Conservation (phyloP, 371 early-diverging fungal genomes). For the Haplosporangium sp. region DNA sequence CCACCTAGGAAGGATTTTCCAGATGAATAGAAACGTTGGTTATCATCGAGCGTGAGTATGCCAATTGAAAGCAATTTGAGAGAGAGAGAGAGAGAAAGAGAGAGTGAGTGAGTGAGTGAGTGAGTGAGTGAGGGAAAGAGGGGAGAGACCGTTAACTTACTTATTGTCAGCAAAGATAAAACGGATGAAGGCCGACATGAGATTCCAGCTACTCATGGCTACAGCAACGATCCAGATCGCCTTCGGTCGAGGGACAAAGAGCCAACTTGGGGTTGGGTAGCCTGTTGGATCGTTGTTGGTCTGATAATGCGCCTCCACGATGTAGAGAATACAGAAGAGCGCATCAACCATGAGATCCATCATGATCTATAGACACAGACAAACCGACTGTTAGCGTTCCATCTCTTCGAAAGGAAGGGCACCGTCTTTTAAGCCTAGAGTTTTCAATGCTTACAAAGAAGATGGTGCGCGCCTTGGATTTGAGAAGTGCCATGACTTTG, state of each 20-base stretch:
- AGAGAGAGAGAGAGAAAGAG: background rate
- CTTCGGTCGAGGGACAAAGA: conserved; percentile 69
- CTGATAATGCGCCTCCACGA: conserved; percentile 72
- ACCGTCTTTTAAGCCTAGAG: no score
- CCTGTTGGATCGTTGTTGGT: conserved; percentile 40
- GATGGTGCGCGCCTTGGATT: conserved; percentile 44
- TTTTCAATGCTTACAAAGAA: conserved; percentile 31
- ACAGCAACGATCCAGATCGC: conserved; percentile 61
- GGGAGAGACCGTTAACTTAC: conserved; percentile 28
- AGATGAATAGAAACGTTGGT: conserved; percentile 18
- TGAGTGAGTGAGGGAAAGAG: no score
- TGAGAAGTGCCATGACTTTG: conserved; percentile 33
- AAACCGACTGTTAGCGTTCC: background rate
- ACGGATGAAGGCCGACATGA: conserved; percentile 40
- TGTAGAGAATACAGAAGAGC: conserved; percentile 72
- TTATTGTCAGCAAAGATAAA: conserved; percentile 58
- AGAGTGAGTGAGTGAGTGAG: background rate
- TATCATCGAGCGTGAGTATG: conserved; percentile 12
- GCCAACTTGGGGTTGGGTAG: conserved; percentile 62
- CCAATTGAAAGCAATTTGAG: conserved; percentile 32
- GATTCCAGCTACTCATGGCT: conserved; percentile 37
- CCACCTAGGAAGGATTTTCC: conserved; percentile 3
- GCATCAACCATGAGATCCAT: conserved; percentile 69
- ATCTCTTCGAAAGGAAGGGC: background rate
- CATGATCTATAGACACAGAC: conserved; percentile 59